These are phyloP conservation scores for Phyllosticta citrichinensis DNA, from an alignment of 2,329 filamentous ascomycete species.

Conservation along the genomic window DNA sequence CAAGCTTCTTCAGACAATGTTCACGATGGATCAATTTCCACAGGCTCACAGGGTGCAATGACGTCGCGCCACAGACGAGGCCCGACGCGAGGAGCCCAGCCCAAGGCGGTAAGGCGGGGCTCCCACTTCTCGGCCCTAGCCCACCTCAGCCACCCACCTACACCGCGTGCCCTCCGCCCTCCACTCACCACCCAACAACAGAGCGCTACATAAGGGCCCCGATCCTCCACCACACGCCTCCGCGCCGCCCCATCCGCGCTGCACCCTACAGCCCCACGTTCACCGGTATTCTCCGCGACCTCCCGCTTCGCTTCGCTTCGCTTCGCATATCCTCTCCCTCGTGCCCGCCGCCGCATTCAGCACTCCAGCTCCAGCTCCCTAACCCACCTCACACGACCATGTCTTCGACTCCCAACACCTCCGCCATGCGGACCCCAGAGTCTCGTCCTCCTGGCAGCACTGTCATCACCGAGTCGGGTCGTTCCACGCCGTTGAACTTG, in stretches of 20 bases:
- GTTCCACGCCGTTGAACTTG: constrained; percentile 21
- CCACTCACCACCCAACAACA: constrained; percentile 26
- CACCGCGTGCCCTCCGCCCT: not conserved
- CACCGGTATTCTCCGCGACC: constrained; percentile 11
- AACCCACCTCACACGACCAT: constrained; percentile 15
- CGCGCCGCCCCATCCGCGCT: constrained; percentile 8
- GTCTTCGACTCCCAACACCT: constrained; percentile 14
- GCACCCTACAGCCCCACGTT: constrained; percentile 9
- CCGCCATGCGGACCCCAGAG: constrained; percentile 15
- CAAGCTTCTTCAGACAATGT: not conserved
- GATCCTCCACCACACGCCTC: constrained; percentile 13
- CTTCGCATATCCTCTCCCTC: not conserved
- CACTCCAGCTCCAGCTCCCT: constrained; percentile 7
- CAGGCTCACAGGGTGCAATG: not conserved
- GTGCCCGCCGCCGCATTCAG: constrained; percentile 4
- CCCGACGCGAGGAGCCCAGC: not conserved
- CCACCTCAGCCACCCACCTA: not conserved
- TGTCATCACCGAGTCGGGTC: constrained; percentile 22
- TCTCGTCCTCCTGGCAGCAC: constrained; percentile 15
- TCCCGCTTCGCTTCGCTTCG: not conserved
- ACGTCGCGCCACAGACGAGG: not conserved
- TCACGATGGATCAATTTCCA: not conserved
- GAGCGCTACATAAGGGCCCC: constrained; percentile 23
- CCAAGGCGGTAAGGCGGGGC: not conserved
- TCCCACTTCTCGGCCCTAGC: not conserved